A percentile compares a stretch with the other conserved stretches of the same genome.
Conservation (phyloP, 1,139 yeast genomes). For the Spathaspora sp. region DNA sequence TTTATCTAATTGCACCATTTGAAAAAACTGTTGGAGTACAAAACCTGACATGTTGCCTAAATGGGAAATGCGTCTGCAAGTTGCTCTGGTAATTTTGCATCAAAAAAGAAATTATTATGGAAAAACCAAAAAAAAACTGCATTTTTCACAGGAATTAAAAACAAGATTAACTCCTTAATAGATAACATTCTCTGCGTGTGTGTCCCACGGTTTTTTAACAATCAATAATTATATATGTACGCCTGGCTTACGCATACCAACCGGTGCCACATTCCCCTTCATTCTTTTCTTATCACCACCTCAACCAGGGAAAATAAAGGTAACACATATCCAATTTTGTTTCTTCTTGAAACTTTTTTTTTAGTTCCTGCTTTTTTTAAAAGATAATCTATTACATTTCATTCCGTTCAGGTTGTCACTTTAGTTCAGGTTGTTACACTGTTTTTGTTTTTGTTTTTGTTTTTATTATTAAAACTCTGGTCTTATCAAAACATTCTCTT, state of each 20-base stretch:
- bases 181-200: neutral
- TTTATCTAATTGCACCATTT: neutral
- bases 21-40: constrained; percentile 1
- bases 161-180: neutral
- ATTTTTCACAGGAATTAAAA: neutral
- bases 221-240: neutral
- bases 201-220: neutral
- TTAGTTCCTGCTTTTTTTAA: no score
- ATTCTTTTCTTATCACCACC: constrained; percentile 2
- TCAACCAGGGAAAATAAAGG: constrained; percentile 2
- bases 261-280: neutral
- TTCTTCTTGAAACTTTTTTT: neutral
- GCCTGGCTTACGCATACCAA: neutral
- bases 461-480: no score
- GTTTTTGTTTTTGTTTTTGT: no score
- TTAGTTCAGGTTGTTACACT: no score
- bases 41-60: neutral
- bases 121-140: neutral
- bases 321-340: constrained; percentile 1
- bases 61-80: neutral
- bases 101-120: constrained; percentile 1
- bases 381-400: neutral
- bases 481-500: neutral
- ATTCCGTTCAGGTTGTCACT: constrained; percentile 1
- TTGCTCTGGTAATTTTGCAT: constrained; percentile 1